These are phyloP conservation scores for Penicillium sp. DNA, from an alignment of 2,329 filamentous ascomycete genomes.

Conservation along the genomic window DNA sequence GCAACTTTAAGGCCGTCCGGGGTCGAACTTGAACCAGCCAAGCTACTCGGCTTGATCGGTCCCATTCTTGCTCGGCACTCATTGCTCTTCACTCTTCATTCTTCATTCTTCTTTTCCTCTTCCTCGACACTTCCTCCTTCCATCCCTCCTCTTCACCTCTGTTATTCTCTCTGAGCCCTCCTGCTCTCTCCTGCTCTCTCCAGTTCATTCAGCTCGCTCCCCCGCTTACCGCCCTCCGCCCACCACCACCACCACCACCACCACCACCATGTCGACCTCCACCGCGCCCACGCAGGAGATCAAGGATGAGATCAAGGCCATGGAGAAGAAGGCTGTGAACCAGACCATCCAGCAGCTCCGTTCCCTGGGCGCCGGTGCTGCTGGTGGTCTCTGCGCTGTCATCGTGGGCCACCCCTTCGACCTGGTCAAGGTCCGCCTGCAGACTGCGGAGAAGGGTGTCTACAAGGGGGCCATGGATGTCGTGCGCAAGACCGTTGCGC, in stretches of 20 bases:
- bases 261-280: constrained; percentile 35
- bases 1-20: constrained; percentile 20
- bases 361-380: constrained; percentile 85
- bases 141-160: background rate
- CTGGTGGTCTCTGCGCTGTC: constrained; percentile 92
- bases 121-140: constrained; percentile 4
- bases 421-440: constrained; percentile 93
- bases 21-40: constrained; percentile 17
- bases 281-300: constrained; percentile 34
- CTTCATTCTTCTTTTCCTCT: constrained; percentile 7
- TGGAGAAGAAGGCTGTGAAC: constrained; percentile 38
- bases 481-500: constrained; percentile 82
- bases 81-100: constrained; percentile 15
- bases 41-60: constrained; percentile 28
- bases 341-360: constrained; percentile 68
- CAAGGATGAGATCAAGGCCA: constrained; percentile 33
- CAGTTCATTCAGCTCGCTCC: constrained; percentile 7
- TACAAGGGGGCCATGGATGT: constrained; percentile 92
- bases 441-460: constrained; percentile 92
- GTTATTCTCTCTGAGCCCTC: background rate
- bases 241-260: constrained; percentile 12
- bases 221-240: constrained; percentile 1
- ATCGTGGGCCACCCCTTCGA: constrained; percentile 96
- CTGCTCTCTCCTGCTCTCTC: no score
- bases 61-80: constrained; percentile 10